Conservation (phyloP, 148 eudicot genomes). For the Selenicereus undatus region DNA sequence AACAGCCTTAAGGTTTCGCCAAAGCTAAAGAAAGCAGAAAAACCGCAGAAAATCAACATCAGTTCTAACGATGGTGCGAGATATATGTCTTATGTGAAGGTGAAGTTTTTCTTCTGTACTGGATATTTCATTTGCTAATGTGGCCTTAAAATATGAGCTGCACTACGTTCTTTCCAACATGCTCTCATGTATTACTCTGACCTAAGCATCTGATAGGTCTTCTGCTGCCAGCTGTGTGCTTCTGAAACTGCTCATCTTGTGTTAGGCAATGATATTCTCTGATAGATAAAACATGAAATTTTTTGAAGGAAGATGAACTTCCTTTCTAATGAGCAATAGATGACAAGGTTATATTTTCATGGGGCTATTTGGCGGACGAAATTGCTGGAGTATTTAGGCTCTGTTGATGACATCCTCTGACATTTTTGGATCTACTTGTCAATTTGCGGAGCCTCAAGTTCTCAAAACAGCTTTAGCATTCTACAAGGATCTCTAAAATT, state of each 20-base stretch:
- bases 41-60: slow-evolving; percentile 42
- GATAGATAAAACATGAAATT: not conserved
- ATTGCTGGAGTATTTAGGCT: not conserved
- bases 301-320: not conserved
- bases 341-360: not conserved
- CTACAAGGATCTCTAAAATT: not conserved
- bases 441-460: not conserved
- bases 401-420: not conserved
- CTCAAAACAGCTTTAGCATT: not conserved
- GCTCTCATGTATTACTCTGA: not conserved
- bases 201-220: not conserved
- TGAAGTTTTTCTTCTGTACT: slow-evolving; percentile 18
- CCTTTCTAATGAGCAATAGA: not conserved
- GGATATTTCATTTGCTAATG: not conserved
- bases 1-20: slow-evolving; percentile 43
- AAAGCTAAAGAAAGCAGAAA: slow-evolving; percentile 55
- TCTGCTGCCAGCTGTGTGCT: not conserved
- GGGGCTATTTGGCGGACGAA: not conserved
- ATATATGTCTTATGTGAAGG: slow-evolving; percentile 98
- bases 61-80: slow-evolving; percentile 70
- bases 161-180: not conserved
- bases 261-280: not conserved
- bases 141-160: not conserved
- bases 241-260: not conserved
- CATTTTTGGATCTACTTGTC: not conserved